A percentile compares a stretch with the other conserved stretches of the same genome.
These are phyloP conservation scores for Puccinia polysora DNA, from an alignment of 1,284 basidiomycete genomes.

Conservation along the genomic window DNA sequence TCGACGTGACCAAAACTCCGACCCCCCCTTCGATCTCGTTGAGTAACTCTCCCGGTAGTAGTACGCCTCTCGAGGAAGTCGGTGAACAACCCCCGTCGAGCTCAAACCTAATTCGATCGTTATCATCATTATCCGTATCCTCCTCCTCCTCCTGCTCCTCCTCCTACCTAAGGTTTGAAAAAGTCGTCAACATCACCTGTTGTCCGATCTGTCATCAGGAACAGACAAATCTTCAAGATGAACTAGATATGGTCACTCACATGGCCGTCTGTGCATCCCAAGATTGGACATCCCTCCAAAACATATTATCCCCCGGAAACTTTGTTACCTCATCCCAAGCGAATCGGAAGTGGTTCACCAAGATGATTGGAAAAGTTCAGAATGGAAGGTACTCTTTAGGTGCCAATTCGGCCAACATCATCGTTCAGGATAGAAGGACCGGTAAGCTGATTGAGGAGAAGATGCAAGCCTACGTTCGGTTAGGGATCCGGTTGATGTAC, in stretches of 20 bases:
- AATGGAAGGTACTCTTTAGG: conserved; percentile 82
- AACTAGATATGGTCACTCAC: conserved; percentile 65
- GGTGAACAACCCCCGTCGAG: background rate
- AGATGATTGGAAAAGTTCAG: conserved; percentile 61
- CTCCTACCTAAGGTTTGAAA: conserved; percentile 56
- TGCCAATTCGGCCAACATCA: conserved; percentile 55
- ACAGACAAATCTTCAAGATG: conserved; percentile 73
- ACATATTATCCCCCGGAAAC: conserved; percentile 68
- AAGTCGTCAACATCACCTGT: conserved; percentile 87
- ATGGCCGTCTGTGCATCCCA: conserved; percentile 83
- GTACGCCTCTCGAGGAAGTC: conserved; percentile 3
- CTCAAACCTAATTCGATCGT: background rate
- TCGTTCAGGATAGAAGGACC: conserved; percentile 83
- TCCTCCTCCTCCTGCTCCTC: background rate
- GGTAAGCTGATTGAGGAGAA: conserved; percentile 95
- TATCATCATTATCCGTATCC: too few species aligned
- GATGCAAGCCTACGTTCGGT: conserved; percentile 80
- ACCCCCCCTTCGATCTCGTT: background rate
- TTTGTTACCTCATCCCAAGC: conserved; percentile 94
- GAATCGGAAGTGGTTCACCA: conserved; percentile 93
- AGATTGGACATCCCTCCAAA: conserved; percentile 82
- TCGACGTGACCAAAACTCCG: conserved; percentile 5
- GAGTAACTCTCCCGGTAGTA: background rate
- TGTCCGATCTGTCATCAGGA: conserved; percentile 91
- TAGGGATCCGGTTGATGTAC: conserved; percentile 87